phyloP scores from a whole-genome alignment of 2,329 filamentous ascomycete genomes.

The Neofusicoccum parvum region DNA sequence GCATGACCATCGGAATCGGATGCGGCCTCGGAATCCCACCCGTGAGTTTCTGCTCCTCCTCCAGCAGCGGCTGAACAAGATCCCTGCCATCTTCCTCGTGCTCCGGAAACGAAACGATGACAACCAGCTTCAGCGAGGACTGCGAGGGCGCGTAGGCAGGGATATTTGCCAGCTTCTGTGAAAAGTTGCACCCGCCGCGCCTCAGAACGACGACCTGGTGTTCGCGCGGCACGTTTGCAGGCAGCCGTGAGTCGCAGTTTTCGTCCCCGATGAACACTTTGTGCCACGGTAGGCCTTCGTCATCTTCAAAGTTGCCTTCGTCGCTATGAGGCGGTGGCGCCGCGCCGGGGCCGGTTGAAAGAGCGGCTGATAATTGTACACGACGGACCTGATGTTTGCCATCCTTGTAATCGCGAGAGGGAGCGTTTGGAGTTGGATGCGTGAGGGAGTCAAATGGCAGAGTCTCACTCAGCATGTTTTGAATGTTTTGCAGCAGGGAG shows the following conservation, averaged over 20 bases:
- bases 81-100: slow-evolving; percentile 34
- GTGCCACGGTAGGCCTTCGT: slow-evolving; percentile 64
- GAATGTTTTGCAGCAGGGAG: slow-evolving; percentile 39
- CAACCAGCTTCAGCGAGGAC: slow-evolving; percentile 72
- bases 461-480: slow-evolving; percentile 34
- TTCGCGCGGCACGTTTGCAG: slow-evolving; percentile 52
- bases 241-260: slow-evolving; percentile 63
- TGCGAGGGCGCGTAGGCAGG: slow-evolving; percentile 69
- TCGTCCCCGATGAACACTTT: slow-evolving; percentile 70
- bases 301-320: slow-evolving; percentile 33
- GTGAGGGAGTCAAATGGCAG: slow-evolving; percentile 21
- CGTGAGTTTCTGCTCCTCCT: slow-evolving; percentile 71
- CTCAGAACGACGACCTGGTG: slow-evolving; percentile 81
- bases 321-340: slow-evolving; percentile 63
- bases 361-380: slow-evolving; percentile 44
- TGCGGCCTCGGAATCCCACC: slow-evolving; percentile 69
- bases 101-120: slow-evolving; percentile 70
- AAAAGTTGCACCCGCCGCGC: slow-evolving; percentile 83
- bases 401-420: slow-evolving; percentile 22
- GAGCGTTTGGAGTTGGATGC: slow-evolving; percentile 21
- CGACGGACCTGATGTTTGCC: slow-evolving; percentile 33
- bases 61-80: slow-evolving; percentile 70
- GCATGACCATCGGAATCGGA: slow-evolving; percentile 81
- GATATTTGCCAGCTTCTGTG: slow-evolving; percentile 80
- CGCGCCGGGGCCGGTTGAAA: slow-evolving; percentile 64